phyloP scores from a whole-genome alignment of 768 basidiomycete genomes.

The Suillus discolor region DNA sequence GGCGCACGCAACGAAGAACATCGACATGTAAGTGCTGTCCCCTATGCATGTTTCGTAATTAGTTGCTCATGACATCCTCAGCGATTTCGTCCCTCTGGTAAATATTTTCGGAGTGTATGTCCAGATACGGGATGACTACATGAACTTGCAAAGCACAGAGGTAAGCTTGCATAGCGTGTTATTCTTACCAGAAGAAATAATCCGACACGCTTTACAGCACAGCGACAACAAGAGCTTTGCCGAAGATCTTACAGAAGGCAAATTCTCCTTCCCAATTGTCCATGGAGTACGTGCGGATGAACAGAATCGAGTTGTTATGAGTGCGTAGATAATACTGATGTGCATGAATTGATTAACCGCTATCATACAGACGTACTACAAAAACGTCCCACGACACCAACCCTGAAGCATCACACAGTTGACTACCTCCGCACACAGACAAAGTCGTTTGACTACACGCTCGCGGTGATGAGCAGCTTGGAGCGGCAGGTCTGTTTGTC shows the following conservation, averaged over 20 bases:
- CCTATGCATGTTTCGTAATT: background rate
- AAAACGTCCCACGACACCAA: conserved; percentile 84
- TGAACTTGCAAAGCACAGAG: conserved; percentile 89
- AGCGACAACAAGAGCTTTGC: conserved; percentile 65
- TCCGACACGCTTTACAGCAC: conserved; percentile 45
- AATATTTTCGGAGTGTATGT: conserved; percentile 95
- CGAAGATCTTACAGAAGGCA: conserved; percentile 80
- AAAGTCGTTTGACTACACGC: conserved; percentile 85
- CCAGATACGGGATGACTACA: conserved; percentile 96
- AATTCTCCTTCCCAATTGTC: conserved; percentile 80
- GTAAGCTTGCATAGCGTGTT: conserved; percentile 40
- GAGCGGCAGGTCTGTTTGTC: conserved; percentile 51
- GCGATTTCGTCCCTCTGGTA: conserved; percentile 89
- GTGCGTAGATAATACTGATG: conserved; percentile 46
- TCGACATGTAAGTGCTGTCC: conserved; percentile 49
- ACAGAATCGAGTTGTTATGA: conserved; percentile 79
- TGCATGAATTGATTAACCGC: background rate
- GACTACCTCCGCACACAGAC: conserved; percentile 75
- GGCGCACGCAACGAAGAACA: conserved; percentile 74
- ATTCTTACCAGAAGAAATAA: background rate
- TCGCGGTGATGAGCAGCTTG: conserved; percentile 63
- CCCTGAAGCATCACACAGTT: conserved; percentile 81
- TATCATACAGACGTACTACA: conserved; percentile 76
- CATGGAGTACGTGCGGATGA: conserved; percentile 80
- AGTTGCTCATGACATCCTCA: conserved; percentile 28